These are phyloP conservation scores for Prinsepia uniflora DNA, from an alignment of 306 rosid species.

Conservation along the genomic window DNA sequence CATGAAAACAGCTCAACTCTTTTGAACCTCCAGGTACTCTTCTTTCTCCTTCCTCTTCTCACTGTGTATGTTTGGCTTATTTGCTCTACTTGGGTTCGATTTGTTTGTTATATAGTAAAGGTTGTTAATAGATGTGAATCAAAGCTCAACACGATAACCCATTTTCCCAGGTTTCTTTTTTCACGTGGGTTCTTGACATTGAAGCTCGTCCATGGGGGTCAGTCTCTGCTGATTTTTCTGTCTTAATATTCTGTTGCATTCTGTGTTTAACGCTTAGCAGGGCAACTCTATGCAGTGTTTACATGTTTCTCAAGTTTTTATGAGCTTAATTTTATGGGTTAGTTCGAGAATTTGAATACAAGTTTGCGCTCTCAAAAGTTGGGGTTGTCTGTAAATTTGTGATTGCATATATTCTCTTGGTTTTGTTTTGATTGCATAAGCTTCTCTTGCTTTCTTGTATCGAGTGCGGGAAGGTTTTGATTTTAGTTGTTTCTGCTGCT, in stretches of 20 bases:
- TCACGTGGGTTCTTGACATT: conserved; percentile 43
- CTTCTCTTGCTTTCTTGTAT: neutral
- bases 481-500: conserved; percentile 23
- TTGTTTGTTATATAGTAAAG: conserved; percentile 17
- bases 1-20: conserved; percentile 27
- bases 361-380: conserved; percentile 31
- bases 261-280: conserved; percentile 24
- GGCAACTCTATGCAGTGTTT: conserved; percentile 26
- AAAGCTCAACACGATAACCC: conserved; percentile 40
- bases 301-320: conserved; percentile 20
- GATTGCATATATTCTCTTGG: neutral
- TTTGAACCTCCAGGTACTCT: conserved; percentile 37
- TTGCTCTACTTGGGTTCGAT: conserved; percentile 27
- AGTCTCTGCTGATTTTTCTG: conserved; percentile 28
- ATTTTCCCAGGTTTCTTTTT: conserved; percentile 45
- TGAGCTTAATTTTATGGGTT: conserved; percentile 17
- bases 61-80: conserved; percentile 13
- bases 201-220: conserved; percentile 37
- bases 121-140: conserved; percentile 36
- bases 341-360: conserved; percentile 22
- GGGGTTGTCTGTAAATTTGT: conserved; percentile 27
- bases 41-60: conserved; percentile 5
- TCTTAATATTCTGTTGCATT: conserved; percentile 5
- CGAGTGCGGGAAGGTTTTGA: conserved; percentile 24
- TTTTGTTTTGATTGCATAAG: conserved; percentile 1